Base-by-base conservation (phyloP, 169 alveolate genomes). In the Cryptosporidium sp. region DNA sequence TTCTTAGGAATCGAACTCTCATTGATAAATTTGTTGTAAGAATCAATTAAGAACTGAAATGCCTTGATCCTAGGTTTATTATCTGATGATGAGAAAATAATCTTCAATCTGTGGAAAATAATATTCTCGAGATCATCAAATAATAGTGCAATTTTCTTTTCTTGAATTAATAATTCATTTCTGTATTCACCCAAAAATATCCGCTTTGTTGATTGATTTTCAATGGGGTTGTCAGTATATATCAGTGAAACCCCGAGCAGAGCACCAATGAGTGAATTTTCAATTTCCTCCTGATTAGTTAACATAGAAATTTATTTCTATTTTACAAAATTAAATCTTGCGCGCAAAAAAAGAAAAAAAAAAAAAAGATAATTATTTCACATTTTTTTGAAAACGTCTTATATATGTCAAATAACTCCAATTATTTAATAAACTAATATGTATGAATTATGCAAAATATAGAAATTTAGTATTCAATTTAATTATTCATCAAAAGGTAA, bases 61-160 rank as follows among this genome's bases (percentile, higher is more conserved):
- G 80, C 61, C 18, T 41, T 41, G 31, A 65, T 65, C 43, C 89
- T 43, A 23, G 73, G 37, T 29, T 80, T 80, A 4, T 8, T 26
- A 62, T 45, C 50, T 62, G 41, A 7, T 35, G 16, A 16, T n/a
- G 55, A 37, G 31, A 80, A 80, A 80, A 80, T 39, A 18, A 35
- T 18, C 39, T 59, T 80, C 48, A 80, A 39, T 18, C 80, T 59
- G 29, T 80, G 52, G 43, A 29, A 80, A 65, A 80, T 65, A 16
- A 80, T 80, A 48, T 55, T 65, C 10, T 80, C 89, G 4, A 80
- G 21, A 39, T 80, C 75, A 16, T 59, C 75, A 39, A 80, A 80
- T 23, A 35, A n/a, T 7, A 80, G 45, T 62, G 23, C 14, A 18
- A 61, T 23, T 16, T 59, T 16, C 39, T 59, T 80, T 43, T 6